Percentiles rank a stretch among this genome's conserved stretches.
Conservation (phyloP, 2,329 filamentous ascomycete species). For the Magnaporthales sp. region DNA sequence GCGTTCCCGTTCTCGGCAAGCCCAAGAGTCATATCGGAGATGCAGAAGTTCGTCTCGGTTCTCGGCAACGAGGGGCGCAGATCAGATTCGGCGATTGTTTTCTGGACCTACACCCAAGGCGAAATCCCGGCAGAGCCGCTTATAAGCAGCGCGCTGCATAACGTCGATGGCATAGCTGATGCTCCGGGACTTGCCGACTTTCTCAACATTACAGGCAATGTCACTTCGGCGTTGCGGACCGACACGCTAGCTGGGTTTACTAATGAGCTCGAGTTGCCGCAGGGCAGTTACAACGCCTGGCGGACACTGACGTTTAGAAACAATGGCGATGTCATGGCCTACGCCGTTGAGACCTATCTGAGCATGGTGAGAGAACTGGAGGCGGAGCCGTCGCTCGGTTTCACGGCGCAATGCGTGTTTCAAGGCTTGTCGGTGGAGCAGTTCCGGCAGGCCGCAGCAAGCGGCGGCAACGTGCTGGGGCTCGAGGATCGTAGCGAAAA, state of each 20-base stretch:
- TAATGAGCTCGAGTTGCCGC: constrained; percentile 10
- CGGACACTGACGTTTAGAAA: constrained; percentile 26
- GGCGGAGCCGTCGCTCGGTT: too few species aligned
- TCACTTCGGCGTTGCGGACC: constrained; percentile 9
- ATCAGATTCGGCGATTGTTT: constrained; percentile 9
- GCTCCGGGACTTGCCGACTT: constrained; percentile 12
- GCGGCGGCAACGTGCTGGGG: too few species aligned
- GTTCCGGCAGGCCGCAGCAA: too few species aligned
- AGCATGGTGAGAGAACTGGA: neutral
- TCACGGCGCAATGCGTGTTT: too few species aligned
- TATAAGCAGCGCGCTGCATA: constrained; percentile 9
- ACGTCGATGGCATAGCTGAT: constrained; percentile 11
- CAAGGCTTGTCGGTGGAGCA: too few species aligned
- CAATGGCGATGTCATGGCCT: constrained; percentile 23
- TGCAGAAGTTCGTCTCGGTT: constrained; percentile 11
- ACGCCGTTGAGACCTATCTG: constrained; percentile 21
- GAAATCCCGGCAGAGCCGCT: constrained; percentile 8
- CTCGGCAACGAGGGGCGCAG: constrained; percentile 7
- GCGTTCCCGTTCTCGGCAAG: constrained; percentile 7
- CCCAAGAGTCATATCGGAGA: constrained; percentile 8
- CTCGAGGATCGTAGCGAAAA: too few species aligned
- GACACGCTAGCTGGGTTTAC: constrained; percentile 14
- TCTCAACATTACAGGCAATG: constrained; percentile 11
- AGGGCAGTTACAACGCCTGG: constrained; percentile 19
- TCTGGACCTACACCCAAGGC: constrained; percentile 13